Evolutionary conservation across 345 rosid species (phyloP).

Genomic region (Angophora floribunda): DNA sequence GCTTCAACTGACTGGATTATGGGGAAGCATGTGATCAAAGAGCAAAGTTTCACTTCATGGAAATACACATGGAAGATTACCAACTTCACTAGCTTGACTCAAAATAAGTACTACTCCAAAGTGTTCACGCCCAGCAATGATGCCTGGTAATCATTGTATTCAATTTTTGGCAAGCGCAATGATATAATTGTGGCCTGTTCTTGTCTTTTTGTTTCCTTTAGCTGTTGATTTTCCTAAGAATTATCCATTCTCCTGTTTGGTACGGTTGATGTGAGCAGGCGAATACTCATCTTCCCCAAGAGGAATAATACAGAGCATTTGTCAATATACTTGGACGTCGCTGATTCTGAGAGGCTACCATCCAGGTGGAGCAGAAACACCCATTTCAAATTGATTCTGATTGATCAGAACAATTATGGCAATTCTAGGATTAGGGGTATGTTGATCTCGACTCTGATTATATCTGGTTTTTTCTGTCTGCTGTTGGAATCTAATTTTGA

Average conservation of each 20-base stretch:
- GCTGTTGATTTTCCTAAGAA: background rate
- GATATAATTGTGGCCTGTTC: background rate
- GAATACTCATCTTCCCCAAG: constrained; percentile 4
- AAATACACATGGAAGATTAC: constrained; percentile 17
- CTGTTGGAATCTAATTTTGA: background rate
- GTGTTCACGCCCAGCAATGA: background rate
- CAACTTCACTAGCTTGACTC: constrained; percentile 1
- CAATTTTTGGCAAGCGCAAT: background rate
- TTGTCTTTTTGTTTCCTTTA: background rate
- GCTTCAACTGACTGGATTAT: background rate
- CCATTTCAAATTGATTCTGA: constrained; percentile 4
- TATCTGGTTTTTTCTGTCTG: background rate
- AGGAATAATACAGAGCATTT: constrained; percentile 9
- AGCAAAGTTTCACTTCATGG: background rate
- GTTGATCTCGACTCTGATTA: background rate
- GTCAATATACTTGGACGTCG: constrained; percentile 12
- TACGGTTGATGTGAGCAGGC: constrained; percentile 22
- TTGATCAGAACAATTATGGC: background rate
- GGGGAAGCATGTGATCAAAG: background rate
- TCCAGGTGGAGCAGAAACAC: constrained; percentile 12
- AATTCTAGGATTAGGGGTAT: background rate
- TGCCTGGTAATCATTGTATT: background rate
- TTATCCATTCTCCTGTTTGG: constrained; percentile 38
- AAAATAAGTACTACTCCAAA: constrained; percentile 4
- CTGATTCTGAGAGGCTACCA: constrained; percentile 11